phyloP scores from a whole-genome alignment of 371 early-diverging fungal genomes.

The Lichtheimia ramosa region DNA sequence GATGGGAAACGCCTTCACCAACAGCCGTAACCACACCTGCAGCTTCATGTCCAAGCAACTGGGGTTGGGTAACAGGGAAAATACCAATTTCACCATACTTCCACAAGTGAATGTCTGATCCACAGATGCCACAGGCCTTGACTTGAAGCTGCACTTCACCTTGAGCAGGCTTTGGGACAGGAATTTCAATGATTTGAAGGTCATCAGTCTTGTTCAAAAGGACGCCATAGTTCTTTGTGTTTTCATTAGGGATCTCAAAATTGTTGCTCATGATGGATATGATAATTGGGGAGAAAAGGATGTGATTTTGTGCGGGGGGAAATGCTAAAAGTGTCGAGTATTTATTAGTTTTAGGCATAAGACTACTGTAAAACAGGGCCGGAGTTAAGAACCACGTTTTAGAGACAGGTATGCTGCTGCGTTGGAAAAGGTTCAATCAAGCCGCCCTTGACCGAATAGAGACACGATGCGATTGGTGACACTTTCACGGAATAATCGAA shows the following conservation, averaged over 20 bases:
- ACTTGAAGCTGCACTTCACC: slow-evolving; percentile 41
- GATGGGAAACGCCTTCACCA: slow-evolving; percentile 32
- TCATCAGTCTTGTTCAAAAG: slow-evolving; percentile 36
- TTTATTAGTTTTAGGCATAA: slow-evolving; percentile 6
- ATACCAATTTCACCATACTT: slow-evolving; percentile 49
- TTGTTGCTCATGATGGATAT: slow-evolving; percentile 1
- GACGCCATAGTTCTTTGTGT: slow-evolving; percentile 33
- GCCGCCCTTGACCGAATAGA: slow-evolving; percentile 1
- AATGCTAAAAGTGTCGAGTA: slow-evolving; percentile 6
- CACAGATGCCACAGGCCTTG: slow-evolving; percentile 45
- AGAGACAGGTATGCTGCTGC: slow-evolving; percentile 2
- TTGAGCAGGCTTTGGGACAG: slow-evolving; percentile 30
- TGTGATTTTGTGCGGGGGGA: neutral
- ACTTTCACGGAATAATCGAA: slow-evolving; percentile 14
- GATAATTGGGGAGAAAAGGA: neutral
- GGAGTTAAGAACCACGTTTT: slow-evolving; percentile 12
- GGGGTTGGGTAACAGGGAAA: slow-evolving; percentile 36
- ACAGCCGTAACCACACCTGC: slow-evolving; percentile 45
- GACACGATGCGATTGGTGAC: slow-evolving; percentile 6
- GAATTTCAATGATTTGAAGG: slow-evolving; percentile 37
- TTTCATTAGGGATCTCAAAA: slow-evolving; percentile 16
- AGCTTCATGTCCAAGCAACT: slow-evolving; percentile 49
- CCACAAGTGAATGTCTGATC: slow-evolving; percentile 45
- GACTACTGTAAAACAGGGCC: neutral
- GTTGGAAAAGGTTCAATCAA: slow-evolving; percentile 5